Evolutionary conservation across 495 filamentous ascomycete species (phyloP).

Genomic region (Podospora comata): DNA sequence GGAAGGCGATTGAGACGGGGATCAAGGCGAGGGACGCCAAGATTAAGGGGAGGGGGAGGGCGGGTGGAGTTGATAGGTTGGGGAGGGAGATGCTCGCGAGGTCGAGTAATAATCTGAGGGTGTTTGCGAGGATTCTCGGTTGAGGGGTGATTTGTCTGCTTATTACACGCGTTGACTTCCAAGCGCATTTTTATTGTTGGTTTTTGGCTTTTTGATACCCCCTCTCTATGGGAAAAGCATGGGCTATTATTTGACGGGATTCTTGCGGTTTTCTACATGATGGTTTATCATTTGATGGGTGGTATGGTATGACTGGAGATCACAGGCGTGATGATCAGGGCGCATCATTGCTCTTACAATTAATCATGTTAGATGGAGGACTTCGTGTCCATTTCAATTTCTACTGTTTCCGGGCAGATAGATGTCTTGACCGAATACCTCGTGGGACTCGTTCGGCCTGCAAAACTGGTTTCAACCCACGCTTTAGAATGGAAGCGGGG

Average conservation of each 20-base stretch:
- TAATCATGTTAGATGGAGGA: not conserved
- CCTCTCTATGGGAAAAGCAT: not conserved
- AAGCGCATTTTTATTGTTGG: not conserved
- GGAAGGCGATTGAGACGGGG: slow-evolving; percentile 57
- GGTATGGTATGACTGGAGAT: not conserved
- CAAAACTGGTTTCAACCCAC: not conserved
- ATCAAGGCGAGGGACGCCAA: slow-evolving; percentile 58
- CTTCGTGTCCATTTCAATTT: not conserved
- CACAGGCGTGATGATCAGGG: not conserved
- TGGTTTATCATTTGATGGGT: not conserved
- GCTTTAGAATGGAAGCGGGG: not conserved
- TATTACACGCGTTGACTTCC: not conserved
- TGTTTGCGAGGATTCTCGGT: slow-evolving; percentile 34
- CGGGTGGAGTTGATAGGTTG: slow-evolving; percentile 29
- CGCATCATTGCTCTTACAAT: not conserved
- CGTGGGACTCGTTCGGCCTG: not conserved
- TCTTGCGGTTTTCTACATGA: not conserved
- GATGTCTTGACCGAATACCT: not conserved
- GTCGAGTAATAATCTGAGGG: slow-evolving; percentile 40
- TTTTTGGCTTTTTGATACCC: slow-evolving; percentile 3
- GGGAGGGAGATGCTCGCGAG: slow-evolving; percentile 37
- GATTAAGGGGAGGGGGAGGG: slow-evolving; percentile 34
- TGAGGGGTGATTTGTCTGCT: slow-evolving; percentile 1
- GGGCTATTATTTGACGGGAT: not conserved
- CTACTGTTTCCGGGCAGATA: not conserved